phyloP scores from a whole-genome alignment of 495 filamentous ascomycete genomes.

The Articulospora tetracladia region DNA sequence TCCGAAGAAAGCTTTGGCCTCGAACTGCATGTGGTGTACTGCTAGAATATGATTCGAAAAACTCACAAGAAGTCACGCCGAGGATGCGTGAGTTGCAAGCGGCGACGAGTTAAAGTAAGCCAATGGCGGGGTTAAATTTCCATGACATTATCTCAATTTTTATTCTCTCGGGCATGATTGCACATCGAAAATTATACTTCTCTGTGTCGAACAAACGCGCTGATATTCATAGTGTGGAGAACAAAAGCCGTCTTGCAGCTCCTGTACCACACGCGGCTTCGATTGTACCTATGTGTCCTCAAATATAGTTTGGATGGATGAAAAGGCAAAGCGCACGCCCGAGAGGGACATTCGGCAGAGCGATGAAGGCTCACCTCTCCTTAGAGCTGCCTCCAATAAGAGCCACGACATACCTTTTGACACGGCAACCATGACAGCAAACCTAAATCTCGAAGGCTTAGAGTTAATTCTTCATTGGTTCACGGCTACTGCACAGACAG shows the following conservation, averaged over 20 bases:
- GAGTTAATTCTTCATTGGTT: conserved; percentile 13
- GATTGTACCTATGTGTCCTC: conserved; percentile 1
- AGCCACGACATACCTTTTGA: not conserved
- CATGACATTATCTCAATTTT: not conserved
- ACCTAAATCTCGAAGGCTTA: conserved; percentile 8
- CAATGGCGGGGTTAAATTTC: too few species aligned
- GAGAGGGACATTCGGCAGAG: not conserved
- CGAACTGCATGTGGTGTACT: not conserved
- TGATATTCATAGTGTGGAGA: conserved; percentile 13
- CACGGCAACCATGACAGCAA: not conserved
- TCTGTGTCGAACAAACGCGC: not conserved
- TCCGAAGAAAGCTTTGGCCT: not conserved
- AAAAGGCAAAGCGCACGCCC: not conserved
- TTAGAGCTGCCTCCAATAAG: not conserved
- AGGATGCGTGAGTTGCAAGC: conserved; percentile 12
- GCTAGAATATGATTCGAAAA: conserved; percentile 6
- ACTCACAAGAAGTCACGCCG: conserved; percentile 11
- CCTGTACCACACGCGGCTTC: conserved; percentile 2
- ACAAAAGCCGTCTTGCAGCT: conserved; percentile 4
- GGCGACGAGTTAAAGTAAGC: conserved; percentile 10
- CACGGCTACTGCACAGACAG: conserved; percentile 3
- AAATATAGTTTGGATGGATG: conserved; percentile 1
- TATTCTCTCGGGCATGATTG: not conserved
- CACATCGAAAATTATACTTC: not conserved
- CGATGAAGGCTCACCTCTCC: not conserved